phyloP scores from a whole-genome alignment of 257 asterid genomes.

The Haberlea rhodopensis region DNA sequence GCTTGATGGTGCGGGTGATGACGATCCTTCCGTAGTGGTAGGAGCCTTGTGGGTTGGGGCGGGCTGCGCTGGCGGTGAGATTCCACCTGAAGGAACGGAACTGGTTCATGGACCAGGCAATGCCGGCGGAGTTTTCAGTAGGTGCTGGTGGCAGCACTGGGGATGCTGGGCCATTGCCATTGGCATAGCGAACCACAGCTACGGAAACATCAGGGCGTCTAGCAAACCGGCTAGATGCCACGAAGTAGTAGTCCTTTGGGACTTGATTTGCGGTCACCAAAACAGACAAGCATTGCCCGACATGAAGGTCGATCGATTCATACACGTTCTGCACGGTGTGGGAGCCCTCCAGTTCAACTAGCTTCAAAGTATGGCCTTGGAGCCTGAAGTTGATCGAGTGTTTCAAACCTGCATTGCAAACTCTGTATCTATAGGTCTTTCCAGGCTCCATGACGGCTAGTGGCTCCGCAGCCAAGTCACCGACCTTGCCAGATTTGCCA shows the following conservation, averaged over 20 bases:
- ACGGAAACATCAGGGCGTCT: constrained; percentile 4
- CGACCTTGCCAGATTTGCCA: constrained; percentile 23
- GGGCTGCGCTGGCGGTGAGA: constrained; percentile 31
- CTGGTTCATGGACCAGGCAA: constrained; percentile 29
- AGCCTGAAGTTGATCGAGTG: constrained; percentile 27
- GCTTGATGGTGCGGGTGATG: constrained; percentile 28
- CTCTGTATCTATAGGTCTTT: constrained; percentile 27
- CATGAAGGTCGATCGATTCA: constrained; percentile 29
- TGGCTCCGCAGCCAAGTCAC: constrained; percentile 6
- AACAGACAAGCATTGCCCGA: constrained; percentile 26
- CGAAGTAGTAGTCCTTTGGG: constrained; percentile 26
- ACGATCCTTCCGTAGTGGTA: constrained; percentile 30
- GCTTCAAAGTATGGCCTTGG: constrained; percentile 25
- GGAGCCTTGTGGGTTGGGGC: constrained; percentile 34
- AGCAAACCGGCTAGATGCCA: constrained; percentile 21
- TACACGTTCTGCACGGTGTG: constrained; percentile 29
- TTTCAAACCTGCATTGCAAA: constrained; percentile 25
- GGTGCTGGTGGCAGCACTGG: constrained; percentile 24
- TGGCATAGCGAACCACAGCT: constrained; percentile 20
- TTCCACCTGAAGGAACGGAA: constrained; percentile 30
- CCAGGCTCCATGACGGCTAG: constrained; percentile 21
- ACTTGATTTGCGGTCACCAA: constrained; percentile 20
- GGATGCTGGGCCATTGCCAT: constrained; percentile 8
- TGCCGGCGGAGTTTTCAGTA: constrained; percentile 4
- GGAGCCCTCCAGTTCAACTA: constrained; percentile 29